A percentile compares a stretch with the other conserved stretches of the same genome.
phyloP scores from a whole-genome alignment of 2,329 filamentous ascomycete species.

The Beauveria bassiana region DNA sequence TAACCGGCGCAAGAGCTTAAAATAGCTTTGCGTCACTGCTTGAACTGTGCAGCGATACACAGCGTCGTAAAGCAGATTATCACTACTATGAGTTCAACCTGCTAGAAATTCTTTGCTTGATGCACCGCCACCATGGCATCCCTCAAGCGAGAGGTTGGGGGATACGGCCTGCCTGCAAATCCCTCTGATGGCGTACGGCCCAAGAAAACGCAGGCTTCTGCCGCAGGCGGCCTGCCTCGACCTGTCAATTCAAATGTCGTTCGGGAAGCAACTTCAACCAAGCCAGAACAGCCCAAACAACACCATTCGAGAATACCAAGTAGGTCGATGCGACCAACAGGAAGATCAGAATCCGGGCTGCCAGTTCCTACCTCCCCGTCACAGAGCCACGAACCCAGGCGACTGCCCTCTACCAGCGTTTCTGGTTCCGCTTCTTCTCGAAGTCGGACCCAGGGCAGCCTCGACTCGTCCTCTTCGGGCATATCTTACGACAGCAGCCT shows the following conservation, averaged over 20 bases:
- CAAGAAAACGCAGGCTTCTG: not conserved
- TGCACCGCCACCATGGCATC: conserved; percentile 8
- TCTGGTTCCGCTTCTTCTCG: conserved; percentile 27
- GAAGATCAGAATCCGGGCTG: not conserved
- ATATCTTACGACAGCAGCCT: conserved; percentile 25
- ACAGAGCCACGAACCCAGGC: conserved; percentile 33
- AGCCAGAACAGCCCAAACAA: not conserved
- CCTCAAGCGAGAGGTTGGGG: conserved; percentile 11
- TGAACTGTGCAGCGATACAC: not conserved
- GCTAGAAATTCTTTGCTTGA: not conserved
- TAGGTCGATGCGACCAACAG: not conserved
- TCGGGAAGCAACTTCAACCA: not conserved
- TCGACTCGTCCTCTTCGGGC: conserved; percentile 26
- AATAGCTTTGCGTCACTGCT: not conserved
- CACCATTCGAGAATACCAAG: conserved; percentile 6
- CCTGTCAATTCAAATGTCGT: not conserved
- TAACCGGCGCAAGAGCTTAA: not conserved
- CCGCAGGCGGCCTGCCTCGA: not conserved
- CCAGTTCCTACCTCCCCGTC: not conserved
- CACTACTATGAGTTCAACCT: conserved; percentile 3
- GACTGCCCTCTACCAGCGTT: conserved; percentile 31
- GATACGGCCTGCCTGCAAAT: conserved; percentile 10
- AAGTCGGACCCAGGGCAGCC: conserved; percentile 24
- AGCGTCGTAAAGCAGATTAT: not conserved
- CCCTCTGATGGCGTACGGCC: conserved; percentile 8